Evolutionary conservation across 352 stramenopile species (phyloP), one percentile per base, ranked within the genome.

Genomic region (Elongisporangium undulatum): DNA sequence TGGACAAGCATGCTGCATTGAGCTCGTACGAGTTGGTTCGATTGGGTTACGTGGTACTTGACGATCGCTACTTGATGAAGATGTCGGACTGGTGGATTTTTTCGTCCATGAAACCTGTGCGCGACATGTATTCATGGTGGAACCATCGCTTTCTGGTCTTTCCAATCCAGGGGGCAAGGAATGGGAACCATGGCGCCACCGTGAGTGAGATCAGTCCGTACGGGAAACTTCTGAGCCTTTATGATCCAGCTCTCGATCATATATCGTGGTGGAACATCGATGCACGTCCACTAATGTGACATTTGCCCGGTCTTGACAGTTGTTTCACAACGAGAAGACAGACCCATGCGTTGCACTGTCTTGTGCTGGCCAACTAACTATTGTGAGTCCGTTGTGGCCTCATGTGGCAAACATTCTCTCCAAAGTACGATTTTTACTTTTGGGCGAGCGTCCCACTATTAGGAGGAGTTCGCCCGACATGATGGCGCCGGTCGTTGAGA

Each of bases 11-110:
- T 41, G 5, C 29, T 13, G 15, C 26, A 15, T 2, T 66, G 41
- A 58, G 38, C 8, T 49, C 53, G 13, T 66, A 59, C 9, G 48
- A 71, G 20, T 41, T 62, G 8, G n/a, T 62, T 15, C 26, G 56
- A 1, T 29, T 62, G 8, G 56, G 56, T 9, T 62, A 51, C 19
- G 20, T 62, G 3, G 56, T 56, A 0, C 29, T 51, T 38, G 26
- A 49, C 29, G 56, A 17, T 21, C 20, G 34, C 20, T 56, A 26
- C 22, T 21, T 62, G 26, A 51, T 62, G 16, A 8, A 24, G 9
- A 39, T 62, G 23, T 22, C 49, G 19, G 56, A 51, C 26, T 62
- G 56, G 56, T 45, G 55, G 15, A 9, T 17, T 29, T 15, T 56
- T 15, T 50, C 34, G 4, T 54, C 50, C 13, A 7, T 52, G 29